A percentile compares a stretch with the other conserved stretches of the same genome.
phyloP scores from a whole-genome alignment of 768 basidiomycete species.

The Sarcomyxa edulis region DNA sequence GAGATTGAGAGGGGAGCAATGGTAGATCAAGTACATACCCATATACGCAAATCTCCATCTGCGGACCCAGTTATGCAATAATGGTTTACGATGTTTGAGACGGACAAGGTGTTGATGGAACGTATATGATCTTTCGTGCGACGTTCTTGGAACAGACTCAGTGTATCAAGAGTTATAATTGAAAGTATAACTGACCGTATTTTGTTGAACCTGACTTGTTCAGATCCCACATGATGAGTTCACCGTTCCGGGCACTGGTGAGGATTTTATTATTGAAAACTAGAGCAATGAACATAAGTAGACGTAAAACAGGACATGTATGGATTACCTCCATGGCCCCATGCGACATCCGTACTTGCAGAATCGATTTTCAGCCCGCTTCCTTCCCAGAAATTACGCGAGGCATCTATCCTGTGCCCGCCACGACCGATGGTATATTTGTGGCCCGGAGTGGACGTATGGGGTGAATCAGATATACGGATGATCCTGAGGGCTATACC shows the following conservation, averaged over 20 bases:
- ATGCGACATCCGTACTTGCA: slow-evolving; percentile 75
- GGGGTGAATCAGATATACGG: slow-evolving; percentile 46
- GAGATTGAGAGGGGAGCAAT: neutral
- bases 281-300: slow-evolving; percentile 18
- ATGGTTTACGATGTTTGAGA: slow-evolving; percentile 61
- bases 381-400: slow-evolving; percentile 74
- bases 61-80: slow-evolving; percentile 79
- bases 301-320: neutral
- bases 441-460: slow-evolving; percentile 34
- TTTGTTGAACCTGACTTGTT: slow-evolving; percentile 62
- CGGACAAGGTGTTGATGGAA: slow-evolving; percentile 64
- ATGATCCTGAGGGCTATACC: slow-evolving; percentile 53
- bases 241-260: slow-evolving; percentile 77
- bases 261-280: slow-evolving; percentile 72
- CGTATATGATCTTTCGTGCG: slow-evolving; percentile 65
- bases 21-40: slow-evolving; percentile 53
- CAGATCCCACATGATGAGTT: slow-evolving; percentile 80
- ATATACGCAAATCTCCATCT: slow-evolving; percentile 75
- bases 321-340: slow-evolving; percentile 57
- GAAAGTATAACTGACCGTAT: slow-evolving; percentile 47
- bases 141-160: slow-evolving; percentile 37
- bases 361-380: slow-evolving; percentile 77
- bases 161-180: neutral
- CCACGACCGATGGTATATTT: slow-evolving; percentile 52
- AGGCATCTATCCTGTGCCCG: slow-evolving; percentile 64